Base-by-base conservation (phyloP, 495 filamentous ascomycete species). In the Pseudoneurospora amorphoporcata region DNA sequence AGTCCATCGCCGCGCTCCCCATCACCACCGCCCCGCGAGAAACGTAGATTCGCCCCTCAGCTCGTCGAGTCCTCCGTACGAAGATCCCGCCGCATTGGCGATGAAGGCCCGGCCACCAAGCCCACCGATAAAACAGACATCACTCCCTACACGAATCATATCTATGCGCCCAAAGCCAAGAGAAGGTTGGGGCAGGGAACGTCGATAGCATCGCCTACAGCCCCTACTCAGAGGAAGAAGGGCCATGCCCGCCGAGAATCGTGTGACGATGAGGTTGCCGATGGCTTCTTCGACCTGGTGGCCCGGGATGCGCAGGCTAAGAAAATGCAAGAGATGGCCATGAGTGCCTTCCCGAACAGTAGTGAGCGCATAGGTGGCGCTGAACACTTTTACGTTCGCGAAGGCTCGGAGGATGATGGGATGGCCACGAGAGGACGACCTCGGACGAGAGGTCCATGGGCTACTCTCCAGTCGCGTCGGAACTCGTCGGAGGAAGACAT, bases 221-320 rank as follows among this genome's bases (percentile, higher is more conserved):
- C 53, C 12, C 53, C 53, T 35, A 29, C 32, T 12, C 53, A 35
- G 39, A 68, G 73, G 58, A 71, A 53, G 10, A 79, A 73, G 73
- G 78, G 74, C 2, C 79, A 80, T 39, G 75, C 80, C 42, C 82
- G 84, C 58, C 77, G 90, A 84, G 84, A 91, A 83, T 82, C 85
- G 69, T 89, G 89, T 69, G 90, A 94, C 79, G 90, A 90, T 42
- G 84, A 87, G 72, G 89, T 92, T 72, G 89, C 90, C 61, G 90
- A 89, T 14, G 94, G 93, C 75, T 80, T 97, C 47, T 86, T 95
- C 19, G 88, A 90, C 29, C 82, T 97, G 69, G 92, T 92, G 29
- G 91, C 91, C 45, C 87, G 86, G 69, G 90, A 92, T 72, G 92
- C 92, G 16, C 89, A 94, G 78, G 53, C 53, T 65, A 88, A 88